Conservation (phyloP, 1,139 yeast species). For the Yamadazyma songkhlaensis region DNA sequence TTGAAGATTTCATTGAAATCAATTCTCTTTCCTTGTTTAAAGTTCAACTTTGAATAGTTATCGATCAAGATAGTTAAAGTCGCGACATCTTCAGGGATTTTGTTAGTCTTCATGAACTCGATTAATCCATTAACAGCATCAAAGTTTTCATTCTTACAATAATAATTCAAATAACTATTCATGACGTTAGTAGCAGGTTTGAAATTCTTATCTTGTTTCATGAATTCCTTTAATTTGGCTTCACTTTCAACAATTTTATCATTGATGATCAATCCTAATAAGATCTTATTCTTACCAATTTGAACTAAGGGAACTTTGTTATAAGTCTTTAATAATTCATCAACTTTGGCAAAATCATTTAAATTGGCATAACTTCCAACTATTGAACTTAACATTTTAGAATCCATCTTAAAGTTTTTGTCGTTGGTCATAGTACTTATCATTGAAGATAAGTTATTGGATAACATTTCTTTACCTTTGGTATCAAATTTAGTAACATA, state of each 20-base stretch:
- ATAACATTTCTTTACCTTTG: constrained; percentile 16
- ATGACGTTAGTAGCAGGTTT: constrained; percentile 33
- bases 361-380: constrained; percentile 38
- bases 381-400: constrained; percentile 30
- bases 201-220: constrained; percentile 23
- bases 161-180: constrained; percentile 35
- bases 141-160: constrained; percentile 30
- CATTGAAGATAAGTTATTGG: constrained; percentile 25
- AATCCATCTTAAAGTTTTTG: constrained; percentile 22
- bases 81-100: constrained; percentile 59
- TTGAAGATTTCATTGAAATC: constrained; percentile 38
- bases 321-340: constrained; percentile 22
- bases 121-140: constrained; percentile 40
- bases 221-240: constrained; percentile 25
- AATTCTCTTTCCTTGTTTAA: constrained; percentile 45
- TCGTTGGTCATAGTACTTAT: constrained; percentile 25
- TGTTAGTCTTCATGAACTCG: constrained; percentile 33
- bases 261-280: constrained; percentile 35
- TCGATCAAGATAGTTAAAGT: constrained; percentile 67
- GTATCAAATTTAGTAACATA: constrained; percentile 12
- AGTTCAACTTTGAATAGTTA: constrained; percentile 48
- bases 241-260: constrained; percentile 34
- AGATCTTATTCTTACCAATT: constrained; percentile 33
- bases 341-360: constrained; percentile 31
- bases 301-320: constrained; percentile 25